These are phyloP conservation scores for Mycena epipterygia DNA, from an alignment of 768 basidiomycete species.

Conservation along the genomic window DNA sequence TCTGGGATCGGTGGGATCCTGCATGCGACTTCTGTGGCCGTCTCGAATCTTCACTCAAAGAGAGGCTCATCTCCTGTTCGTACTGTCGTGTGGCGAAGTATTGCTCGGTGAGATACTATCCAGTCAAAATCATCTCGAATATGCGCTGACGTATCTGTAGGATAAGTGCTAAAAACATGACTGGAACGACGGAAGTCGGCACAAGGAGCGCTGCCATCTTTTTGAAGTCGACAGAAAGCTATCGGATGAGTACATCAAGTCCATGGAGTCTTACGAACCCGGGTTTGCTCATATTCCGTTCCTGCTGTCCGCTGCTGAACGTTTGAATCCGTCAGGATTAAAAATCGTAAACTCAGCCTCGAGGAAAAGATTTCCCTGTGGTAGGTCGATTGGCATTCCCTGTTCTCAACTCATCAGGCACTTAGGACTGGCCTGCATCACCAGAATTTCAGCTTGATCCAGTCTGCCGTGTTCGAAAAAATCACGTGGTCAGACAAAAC, in stretches of 20 bases:
- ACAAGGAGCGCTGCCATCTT: not conserved
- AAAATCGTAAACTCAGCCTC: not conserved
- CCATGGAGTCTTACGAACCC: not conserved
- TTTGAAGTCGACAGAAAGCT: conserved; percentile 14
- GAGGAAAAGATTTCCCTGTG: not conserved
- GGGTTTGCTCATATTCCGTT: not conserved
- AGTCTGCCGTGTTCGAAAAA: not conserved
- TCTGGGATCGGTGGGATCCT: not conserved
- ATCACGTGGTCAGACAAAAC: not conserved
- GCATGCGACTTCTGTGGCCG: not conserved
- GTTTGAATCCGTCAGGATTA: not conserved
- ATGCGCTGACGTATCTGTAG: not conserved
- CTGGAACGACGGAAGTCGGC: not conserved
- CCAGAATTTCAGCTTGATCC: not conserved
- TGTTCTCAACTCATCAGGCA: not conserved
- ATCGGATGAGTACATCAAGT: not conserved
- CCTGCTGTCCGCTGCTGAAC: not conserved
- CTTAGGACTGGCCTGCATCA: not conserved
- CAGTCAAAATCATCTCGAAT: not conserved
- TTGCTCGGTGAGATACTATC: not conserved
- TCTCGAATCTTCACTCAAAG: not conserved
- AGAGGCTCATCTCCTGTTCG: not conserved
- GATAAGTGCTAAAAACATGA: not conserved
- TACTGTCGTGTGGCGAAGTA: not conserved
- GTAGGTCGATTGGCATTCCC: not conserved